These are phyloP conservation scores for Aspergillus avenaceus DNA, from an alignment of 495 filamentous ascomycete genomes.

Conservation along the genomic window DNA sequence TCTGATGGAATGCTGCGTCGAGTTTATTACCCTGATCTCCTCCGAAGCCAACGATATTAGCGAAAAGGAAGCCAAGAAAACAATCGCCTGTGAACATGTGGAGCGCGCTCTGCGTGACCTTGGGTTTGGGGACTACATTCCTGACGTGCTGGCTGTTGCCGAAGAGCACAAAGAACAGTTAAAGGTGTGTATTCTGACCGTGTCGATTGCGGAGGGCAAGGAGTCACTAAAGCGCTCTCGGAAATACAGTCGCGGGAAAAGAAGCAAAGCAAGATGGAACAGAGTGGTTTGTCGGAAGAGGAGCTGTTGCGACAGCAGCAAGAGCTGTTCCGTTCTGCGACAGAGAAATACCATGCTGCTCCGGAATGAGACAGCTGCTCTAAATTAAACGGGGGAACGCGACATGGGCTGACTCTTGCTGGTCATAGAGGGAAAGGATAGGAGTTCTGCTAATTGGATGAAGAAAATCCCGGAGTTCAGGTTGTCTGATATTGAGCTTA, in stretches of 20 bases:
- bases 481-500: constrained; percentile 9
- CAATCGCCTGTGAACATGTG: constrained; percentile 94
- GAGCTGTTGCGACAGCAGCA: constrained; percentile 84
- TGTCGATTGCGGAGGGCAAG: neutral
- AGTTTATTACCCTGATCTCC: constrained; percentile 96
- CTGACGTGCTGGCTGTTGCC: constrained; percentile 79
- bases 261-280: constrained; percentile 93
- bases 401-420: constrained; percentile 27
- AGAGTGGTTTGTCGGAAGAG: constrained; percentile 84
- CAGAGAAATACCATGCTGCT: constrained; percentile 63
- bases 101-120: constrained; percentile 86
- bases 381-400: constrained; percentile 1
- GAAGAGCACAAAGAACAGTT: constrained; percentile 88
- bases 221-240: neutral
- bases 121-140: constrained; percentile 86
- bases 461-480: constrained; percentile 13
- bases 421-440: constrained; percentile 33
- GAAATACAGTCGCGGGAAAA: constrained; percentile 77
- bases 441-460: constrained; percentile 22
- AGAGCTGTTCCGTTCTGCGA: constrained; percentile 83
- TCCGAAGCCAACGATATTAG: constrained; percentile 98
- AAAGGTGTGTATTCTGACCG: constrained; percentile 55
- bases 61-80: constrained; percentile 98
- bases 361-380: constrained; percentile 28
- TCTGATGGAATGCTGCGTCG: constrained; percentile 97